Evolutionary conservation across 148 eudicot species (phyloP), one percentile per base, ranked within the genome.

Genomic region (Heliosperma pusillum): DNA sequence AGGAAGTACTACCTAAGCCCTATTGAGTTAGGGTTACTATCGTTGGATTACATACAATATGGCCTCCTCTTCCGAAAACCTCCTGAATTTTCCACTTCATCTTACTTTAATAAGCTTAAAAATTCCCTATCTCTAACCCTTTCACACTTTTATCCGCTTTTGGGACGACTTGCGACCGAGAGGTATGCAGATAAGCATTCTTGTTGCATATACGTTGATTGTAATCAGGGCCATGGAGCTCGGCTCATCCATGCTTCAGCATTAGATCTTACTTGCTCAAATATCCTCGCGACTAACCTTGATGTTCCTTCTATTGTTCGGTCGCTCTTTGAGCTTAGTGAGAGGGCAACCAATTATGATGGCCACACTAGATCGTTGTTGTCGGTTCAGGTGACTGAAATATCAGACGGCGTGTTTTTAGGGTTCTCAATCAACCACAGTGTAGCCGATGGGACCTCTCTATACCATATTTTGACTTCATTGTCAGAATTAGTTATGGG

Each of bases 371-470:
- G 66, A 4, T 85, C 91, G 0, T 58, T 88, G 69, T 20, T 82
- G 11, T 82, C 88, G 10, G 81, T 88, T 2, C 94, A 88, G 78
- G 84, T 90, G 29, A 90, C 89, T 6, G 94, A 88, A 73, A 76
- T 90, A 5, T 73, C 76, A 5, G 94, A 88, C 69, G 91, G 86
- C 4, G 62, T 86, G 13, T 84, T 87, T 79, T 74, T 89, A 16
- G 90, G 90, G 3, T 73, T 79, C 56, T 7, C 85, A 33, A 79
- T 77, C 2, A 89, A 88, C 69, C 93, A 89, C 66, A 77, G 89
- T 30, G 86, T 87, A 15, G 69, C 62, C 2, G 93, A 89, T 61
- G 93, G 88, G 4, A 87, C 88, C 0, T 82, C 91, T 0, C 80
- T 79, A 3, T 80, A 82, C 88, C 82, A 83, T 63, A 88, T 89